Conservation (phyloP, 805 yeast species). For the Candida corydali region DNA sequence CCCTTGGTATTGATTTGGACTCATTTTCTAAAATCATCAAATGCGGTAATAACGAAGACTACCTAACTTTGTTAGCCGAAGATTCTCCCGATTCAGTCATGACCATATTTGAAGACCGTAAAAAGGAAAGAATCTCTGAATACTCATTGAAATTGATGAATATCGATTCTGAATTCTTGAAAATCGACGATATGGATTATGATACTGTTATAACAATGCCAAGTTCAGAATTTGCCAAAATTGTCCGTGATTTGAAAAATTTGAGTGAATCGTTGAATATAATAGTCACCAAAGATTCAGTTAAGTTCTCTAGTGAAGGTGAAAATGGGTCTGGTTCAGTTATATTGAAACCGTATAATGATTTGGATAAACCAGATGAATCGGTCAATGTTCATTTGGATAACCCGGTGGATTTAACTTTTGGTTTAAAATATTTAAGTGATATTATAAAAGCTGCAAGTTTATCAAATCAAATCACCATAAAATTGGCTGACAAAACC, state of each 20-base stretch:
- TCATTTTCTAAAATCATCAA: constrained; percentile 84
- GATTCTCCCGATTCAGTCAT: constrained; percentile 77
- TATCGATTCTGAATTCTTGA: constrained; percentile 89
- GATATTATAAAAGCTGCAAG: constrained; percentile 91
- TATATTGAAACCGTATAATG: constrained; percentile 76
- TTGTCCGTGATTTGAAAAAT: constrained; percentile 81
- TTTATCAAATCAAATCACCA: constrained; percentile 69
- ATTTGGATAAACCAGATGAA: constrained; percentile 76
- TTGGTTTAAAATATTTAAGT: constrained; percentile 85
- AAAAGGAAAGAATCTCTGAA: constrained; percentile 88
- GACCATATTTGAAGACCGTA: constrained; percentile 85
- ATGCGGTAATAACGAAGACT: constrained; percentile 88
- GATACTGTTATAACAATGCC: constrained; percentile 87
- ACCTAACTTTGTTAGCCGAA: constrained; percentile 84
- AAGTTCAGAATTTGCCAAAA: constrained; percentile 80
- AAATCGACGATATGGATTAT: constrained; percentile 90
- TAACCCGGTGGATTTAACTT: constrained; percentile 82
- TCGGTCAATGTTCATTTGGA: constrained; percentile 72
- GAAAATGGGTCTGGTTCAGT: constrained; percentile 87
- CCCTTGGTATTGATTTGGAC: constrained; percentile 86
- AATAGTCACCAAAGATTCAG: constrained; percentile 85
- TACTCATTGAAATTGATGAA: constrained; percentile 91
- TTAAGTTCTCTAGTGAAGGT: constrained; percentile 86
- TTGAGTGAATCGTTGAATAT: constrained; percentile 85
- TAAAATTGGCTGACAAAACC: constrained; percentile 83